Base-by-base conservation (phyloP, 306 rosid genomes). In the Vigna nakashimae region DNA sequence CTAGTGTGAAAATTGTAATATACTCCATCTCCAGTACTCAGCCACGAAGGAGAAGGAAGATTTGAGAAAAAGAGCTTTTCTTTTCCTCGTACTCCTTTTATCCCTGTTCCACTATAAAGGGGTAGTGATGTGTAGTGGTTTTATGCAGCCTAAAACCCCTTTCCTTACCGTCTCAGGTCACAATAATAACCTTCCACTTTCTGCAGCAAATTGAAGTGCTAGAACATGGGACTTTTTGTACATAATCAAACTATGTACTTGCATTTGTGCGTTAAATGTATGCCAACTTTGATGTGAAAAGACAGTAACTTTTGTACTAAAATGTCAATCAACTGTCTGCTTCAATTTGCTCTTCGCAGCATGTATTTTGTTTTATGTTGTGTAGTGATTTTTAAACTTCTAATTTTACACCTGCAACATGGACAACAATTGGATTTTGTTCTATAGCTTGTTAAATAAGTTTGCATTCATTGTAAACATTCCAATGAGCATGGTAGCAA, bases 401-500 rank as follows among this genome's bases (percentile, higher is more conserved):
- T 71, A 58, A 79, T 77, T 42, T 73, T 72, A 55, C 86, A 62
- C 77, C 80, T 76, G 84, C 86, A 71, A 82, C 70, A 69, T 71
- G 80, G 78, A 22, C 50, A 81, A 32, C 79, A 24, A 36, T 73
- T 70, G 81, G 85, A 84, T 86, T 84, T 76, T 53, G 78, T 64
- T 78, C 65, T 71, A 64, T 78, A 65, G 78, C 79, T 65, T 73
- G 53, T 64, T 45, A 76, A 86, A 63, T 81, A 59, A 38, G 72
- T 30, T 30, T 82, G 83, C 86, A 76, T 87, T 79, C 81, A 59
- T 79, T 43, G 42, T 78, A 86, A 87, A 88, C 86, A 85, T 86
- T 58, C 69, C 70, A 68, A 85, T 82, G 69, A 85, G 79, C 82
- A 80, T 85, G 85, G 85, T 89, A 79, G 86, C 84, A 75, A 87